Evolutionary conservation across 345 rosid genomes (phyloP).

Genomic region (Pistacia vera): DNA sequence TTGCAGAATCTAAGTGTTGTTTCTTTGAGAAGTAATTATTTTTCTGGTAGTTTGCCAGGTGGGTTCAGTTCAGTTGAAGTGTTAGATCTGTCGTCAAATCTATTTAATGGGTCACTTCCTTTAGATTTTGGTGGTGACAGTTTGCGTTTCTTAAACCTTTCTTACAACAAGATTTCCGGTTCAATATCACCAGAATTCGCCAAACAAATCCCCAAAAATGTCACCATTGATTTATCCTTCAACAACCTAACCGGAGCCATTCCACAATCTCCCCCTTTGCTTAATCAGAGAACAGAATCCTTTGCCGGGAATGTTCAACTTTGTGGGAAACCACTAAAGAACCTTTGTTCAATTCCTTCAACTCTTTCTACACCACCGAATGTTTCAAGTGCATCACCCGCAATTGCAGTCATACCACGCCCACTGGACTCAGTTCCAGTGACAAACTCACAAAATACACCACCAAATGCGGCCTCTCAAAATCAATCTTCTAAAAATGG

Average conservation of each 20-base stretch:
- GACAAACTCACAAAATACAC: slow-evolving; percentile 22
- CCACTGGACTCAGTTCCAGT: slow-evolving; percentile 37
- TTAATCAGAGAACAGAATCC: slow-evolving; percentile 55
- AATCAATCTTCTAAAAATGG: slow-evolving; percentile 34
- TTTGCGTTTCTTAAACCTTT: slow-evolving; percentile 65
- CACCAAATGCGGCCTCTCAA: slow-evolving; percentile 5
- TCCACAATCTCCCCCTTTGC: slow-evolving; percentile 56
- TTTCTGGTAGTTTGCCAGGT: slow-evolving; percentile 57
- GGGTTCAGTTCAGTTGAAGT: slow-evolving; percentile 57
- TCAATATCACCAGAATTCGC: slow-evolving; percentile 61
- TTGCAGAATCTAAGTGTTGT: slow-evolving; percentile 60
- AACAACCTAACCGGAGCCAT: slow-evolving; percentile 86
- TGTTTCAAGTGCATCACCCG: slow-evolving; percentile 64
- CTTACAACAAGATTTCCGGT: slow-evolving; percentile 74
- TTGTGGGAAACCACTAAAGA: slow-evolving; percentile 86
- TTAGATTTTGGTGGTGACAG: slow-evolving; percentile 52
- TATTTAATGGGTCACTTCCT: slow-evolving; percentile 70
- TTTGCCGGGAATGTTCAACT: slow-evolving; percentile 65
- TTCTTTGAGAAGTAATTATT: slow-evolving; percentile 65
- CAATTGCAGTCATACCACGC: slow-evolving; percentile 90
- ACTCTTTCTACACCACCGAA: slow-evolving; percentile 76
- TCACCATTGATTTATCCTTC: slow-evolving; percentile 76
- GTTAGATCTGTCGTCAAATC: slow-evolving; percentile 83
- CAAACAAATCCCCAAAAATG: slow-evolving; percentile 48
- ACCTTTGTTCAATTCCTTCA: slow-evolving; percentile 76